Evolutionary conservation across 176 grass and related monocot species (phyloP).

Genomic region (Oryza coarctata): DNA sequence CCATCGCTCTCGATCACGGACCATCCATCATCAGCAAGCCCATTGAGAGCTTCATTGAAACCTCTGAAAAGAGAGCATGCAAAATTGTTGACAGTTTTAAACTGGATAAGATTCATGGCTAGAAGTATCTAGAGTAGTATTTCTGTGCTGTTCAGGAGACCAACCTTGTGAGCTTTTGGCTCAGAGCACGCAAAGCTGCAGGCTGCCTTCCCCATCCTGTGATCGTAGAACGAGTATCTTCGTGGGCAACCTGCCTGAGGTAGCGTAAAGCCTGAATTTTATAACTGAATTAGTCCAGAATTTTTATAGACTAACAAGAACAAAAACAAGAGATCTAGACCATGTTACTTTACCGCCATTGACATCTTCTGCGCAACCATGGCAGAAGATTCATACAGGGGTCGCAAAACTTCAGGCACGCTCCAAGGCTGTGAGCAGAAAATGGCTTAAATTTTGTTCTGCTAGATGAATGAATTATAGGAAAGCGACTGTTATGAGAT

Average conservation of each 20-base stretch:
- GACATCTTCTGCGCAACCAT: slow-evolving; percentile 85
- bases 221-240: slow-evolving; percentile 61
- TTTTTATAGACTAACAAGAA: neutral
- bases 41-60: slow-evolving; percentile 87
- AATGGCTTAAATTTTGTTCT: slow-evolving; percentile 1
- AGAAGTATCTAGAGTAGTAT: neutral
- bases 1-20: slow-evolving; percentile 63
- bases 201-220: slow-evolving; percentile 78
- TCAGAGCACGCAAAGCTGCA: slow-evolving; percentile 78
- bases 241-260: slow-evolving; percentile 78
- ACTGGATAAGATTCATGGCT: slow-evolving; percentile 19
- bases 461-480: neutral
- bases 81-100: neutral
- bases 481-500: neutral
- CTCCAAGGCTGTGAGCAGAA: slow-evolving; percentile 67
- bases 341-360: slow-evolving; percentile 56
- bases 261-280: slow-evolving; percentile 80
- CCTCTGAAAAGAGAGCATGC: slow-evolving; percentile 49
- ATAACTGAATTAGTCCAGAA: slow-evolving; percentile 20
- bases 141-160: slow-evolving; percentile 15
- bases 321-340: neutral
- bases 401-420: slow-evolving; percentile 88
- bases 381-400: slow-evolving; percentile 81
- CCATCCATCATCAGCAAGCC: slow-evolving; percentile 92
- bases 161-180: slow-evolving; percentile 86